Conservation (phyloP, 2,329 filamentous ascomycete genomes). For the Meredithiella fracta region DNA sequence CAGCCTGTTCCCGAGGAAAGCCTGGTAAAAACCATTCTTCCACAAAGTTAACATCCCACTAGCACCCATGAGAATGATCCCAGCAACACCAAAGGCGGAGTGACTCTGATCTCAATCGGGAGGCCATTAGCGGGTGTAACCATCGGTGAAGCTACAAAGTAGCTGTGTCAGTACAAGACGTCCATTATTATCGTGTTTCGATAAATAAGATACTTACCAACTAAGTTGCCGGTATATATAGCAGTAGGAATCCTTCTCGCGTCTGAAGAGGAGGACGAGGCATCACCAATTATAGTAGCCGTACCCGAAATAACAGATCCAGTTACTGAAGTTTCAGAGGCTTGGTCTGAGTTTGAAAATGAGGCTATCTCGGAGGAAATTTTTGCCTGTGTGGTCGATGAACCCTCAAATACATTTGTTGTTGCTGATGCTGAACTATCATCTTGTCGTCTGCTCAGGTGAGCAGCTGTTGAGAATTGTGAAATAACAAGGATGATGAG, state of each 20-base stretch:
- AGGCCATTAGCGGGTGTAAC: not conserved
- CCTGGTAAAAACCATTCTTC: conserved; percentile 63
- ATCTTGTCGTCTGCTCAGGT: conserved; percentile 21
- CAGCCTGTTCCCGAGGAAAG: conserved; percentile 65
- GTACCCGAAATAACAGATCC: not conserved
- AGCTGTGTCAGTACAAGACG: not conserved
- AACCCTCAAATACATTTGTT: not conserved
- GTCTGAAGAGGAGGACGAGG: not conserved
- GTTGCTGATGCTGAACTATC: conserved; percentile 7
- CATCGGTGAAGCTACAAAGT: not conserved
- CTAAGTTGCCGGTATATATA: conserved; percentile 3
- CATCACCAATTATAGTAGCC: not conserved
- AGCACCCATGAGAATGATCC: conserved; percentile 55
- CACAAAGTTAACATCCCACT: conserved; percentile 58
- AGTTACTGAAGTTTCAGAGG: not conserved
- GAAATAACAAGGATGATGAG: conserved; percentile 25
- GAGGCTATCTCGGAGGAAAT: not conserved
- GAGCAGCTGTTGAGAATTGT: conserved; percentile 22
- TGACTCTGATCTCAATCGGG: conserved; percentile 58
- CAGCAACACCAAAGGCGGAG: conserved; percentile 64
- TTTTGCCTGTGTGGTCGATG: not conserved
- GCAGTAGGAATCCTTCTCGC: not conserved
- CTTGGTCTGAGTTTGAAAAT: not conserved
- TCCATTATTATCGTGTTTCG: not conserved
- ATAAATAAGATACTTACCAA: not conserved